Percentiles rank a stretch among this genome's conserved stretches.
These are phyloP conservation scores for Hippophae tibetana DNA, from an alignment of 306 rosid genomes.

Conservation along the genomic window DNA sequence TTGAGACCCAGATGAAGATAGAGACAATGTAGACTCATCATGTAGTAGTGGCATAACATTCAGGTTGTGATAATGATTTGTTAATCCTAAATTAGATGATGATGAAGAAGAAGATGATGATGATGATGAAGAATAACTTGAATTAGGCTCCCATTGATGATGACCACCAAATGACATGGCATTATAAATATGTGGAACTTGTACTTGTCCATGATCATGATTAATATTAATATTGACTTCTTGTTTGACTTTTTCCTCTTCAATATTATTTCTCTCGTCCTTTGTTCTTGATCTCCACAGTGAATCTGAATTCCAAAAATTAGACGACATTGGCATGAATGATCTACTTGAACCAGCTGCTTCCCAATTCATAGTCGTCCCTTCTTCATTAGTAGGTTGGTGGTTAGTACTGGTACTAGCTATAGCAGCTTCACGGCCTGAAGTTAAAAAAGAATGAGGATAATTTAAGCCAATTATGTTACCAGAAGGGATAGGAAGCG, in stretches of 20 bases:
- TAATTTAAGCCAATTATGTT: conserved; percentile 32
- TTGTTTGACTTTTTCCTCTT: conserved; percentile 15
- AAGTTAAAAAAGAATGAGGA: conserved; percentile 26
- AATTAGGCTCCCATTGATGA: conserved; percentile 20
- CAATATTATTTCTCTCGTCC: background rate
- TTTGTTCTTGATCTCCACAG: conserved; percentile 35
- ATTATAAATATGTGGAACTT: conserved; percentile 26
- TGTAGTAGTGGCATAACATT: conserved; percentile 36
- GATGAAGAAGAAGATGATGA: background rate
- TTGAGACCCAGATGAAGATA: conserved; percentile 50
- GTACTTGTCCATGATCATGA: conserved; percentile 17
- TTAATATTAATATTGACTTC: conserved; percentile 16
- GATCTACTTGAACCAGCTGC: conserved; percentile 14
- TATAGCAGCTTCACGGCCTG: conserved; percentile 6
- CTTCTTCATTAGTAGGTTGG: conserved; percentile 26
- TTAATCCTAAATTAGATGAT: conserved; percentile 30
- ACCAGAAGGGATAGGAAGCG: conserved; percentile 47
- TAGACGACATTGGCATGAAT: conserved; percentile 3
- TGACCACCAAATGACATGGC: conserved; percentile 13
- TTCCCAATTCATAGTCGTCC: conserved; percentile 21
- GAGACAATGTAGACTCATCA: conserved; percentile 36
- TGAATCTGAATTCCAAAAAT: conserved; percentile 23
- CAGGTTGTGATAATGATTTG: conserved; percentile 27
- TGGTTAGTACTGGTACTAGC: background rate
- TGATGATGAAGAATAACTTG: conserved; percentile 24